These are phyloP conservation scores for Yamadazyma taylorii DNA, from an alignment of 1,139 yeast genomes.

Conservation along the genomic window DNA sequence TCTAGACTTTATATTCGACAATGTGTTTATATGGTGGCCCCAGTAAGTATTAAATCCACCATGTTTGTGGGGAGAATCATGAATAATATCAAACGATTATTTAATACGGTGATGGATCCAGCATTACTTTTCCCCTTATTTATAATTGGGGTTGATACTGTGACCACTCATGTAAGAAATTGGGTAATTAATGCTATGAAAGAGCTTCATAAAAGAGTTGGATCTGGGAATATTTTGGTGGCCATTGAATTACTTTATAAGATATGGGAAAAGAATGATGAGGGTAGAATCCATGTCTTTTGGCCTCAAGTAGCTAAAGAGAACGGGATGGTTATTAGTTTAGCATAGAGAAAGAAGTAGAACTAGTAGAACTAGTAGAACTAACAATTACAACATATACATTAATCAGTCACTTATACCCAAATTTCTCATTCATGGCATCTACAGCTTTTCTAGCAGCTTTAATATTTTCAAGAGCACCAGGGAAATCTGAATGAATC, in stretches of 20 bases:
- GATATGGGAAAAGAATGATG: slow-evolving; percentile 11
- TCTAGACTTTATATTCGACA: slow-evolving; percentile 8
- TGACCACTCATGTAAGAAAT: slow-evolving; percentile 6
- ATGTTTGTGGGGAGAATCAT: slow-evolving; percentile 9
- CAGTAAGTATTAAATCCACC: slow-evolving; percentile 7
- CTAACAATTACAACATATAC: background rate
- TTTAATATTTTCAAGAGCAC: slow-evolving; percentile 27
- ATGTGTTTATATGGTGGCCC: slow-evolving; percentile 9
- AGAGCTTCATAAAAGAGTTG: slow-evolving; percentile 6
- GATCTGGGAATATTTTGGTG: slow-evolving; percentile 11
- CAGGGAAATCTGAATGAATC: slow-evolving; percentile 34
- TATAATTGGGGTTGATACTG: slow-evolving; percentile 12
- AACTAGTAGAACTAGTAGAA: background rate
- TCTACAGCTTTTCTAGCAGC: slow-evolving; percentile 26
- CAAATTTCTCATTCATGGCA: slow-evolving; percentile 16
- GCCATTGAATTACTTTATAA: slow-evolving; percentile 9
- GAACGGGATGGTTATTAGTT: slow-evolving; percentile 8
- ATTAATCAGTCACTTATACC: slow-evolving; percentile 2
- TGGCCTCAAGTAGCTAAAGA: slow-evolving; percentile 13
- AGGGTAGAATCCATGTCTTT: slow-evolving; percentile 9
- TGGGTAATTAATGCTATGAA: slow-evolving; percentile 10
- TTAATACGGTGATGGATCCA: slow-evolving; percentile 10
- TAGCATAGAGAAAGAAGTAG: slow-evolving; percentile 5
- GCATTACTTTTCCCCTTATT: slow-evolving; percentile 12
- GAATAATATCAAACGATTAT: slow-evolving; percentile 5